Evolutionary conservation across 2,329 filamentous ascomycete genomes (phyloP), one percentile per base, ranked within the genome.

Genomic region (Tothia fuscella): DNA sequence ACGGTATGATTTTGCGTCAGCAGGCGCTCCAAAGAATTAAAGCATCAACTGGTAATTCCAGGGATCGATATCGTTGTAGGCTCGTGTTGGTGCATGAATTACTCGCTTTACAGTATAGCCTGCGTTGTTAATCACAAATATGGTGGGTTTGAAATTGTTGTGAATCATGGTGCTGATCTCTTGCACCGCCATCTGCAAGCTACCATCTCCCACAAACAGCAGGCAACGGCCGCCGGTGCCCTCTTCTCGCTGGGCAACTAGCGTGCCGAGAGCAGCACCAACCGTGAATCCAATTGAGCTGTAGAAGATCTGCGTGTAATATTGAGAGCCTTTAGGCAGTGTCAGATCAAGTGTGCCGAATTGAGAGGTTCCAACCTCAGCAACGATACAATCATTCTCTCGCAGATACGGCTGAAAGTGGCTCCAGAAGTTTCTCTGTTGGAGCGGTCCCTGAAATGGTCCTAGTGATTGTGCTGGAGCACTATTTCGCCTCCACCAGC

Each of bases 151-250:
- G n/a, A 59, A 49, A 6, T 56, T 49, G 2, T 56, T 50, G 38
- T 51, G 50, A 49, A 82, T 73, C 49, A 81, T 80, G 2, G 74
- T 78, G 9, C 71, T 70, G 3, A 83, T 26, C 48, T 80, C 77
- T 52, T 82, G 78, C 0, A 68, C 75, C 0, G 77, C 81, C 60
- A 82, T 71, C 48, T 80, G 71, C 44, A 81, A 68, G 47, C 74
- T 76, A 3, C 77, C 78, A 41, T 80, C 76, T 4, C 76, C 76
- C 25, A 76, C 76, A 46, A 76, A 65, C 2, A 79, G 56, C 7
- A 78, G 64, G 0, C 73, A 72, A 41, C 71, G 43, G 12, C 19
- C 45, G 37, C 19, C 28, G 6, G 43, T 28, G 33, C 50, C 44
- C 9, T 54, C 10, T 43, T 77, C 72, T 14, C 57, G 56, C 3